Base-by-base conservation (phyloP, 768 basidiomycete species). In the Suillus subluteus region DNA sequence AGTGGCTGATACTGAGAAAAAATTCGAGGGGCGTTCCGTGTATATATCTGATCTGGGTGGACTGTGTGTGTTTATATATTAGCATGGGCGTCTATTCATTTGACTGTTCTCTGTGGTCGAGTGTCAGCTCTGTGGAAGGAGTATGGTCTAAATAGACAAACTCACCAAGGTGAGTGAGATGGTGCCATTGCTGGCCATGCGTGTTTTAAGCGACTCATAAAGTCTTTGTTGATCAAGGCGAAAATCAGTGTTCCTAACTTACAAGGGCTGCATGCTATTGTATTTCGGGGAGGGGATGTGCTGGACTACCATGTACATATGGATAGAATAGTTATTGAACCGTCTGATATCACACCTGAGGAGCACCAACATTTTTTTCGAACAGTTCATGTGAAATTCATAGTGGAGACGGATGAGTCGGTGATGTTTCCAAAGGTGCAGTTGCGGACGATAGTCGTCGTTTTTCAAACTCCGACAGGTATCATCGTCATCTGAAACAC, bases 21-120 rank as follows among this genome's bases (percentile, higher is more conserved):
- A 99, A 98, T 5, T 98, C 93, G 55, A 99, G 86, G 23, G 97
- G 96, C 91, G 97, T 98, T 67, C 97, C 96, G 79, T 99, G 97
- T 58, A 99, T 90, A 79, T 98, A 98, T 41, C 97, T 96, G 71
- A 90, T 88, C 50, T 81, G 88, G n/a, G 96, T 96, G 16, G 91
- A 88, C 65, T 90, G 87, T 12, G 84, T 9, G 96, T 98, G 78
- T 99, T 98, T 12, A 23, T 81, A 99, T 95, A 75, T 99, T 96
- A 32, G 95, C 91, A 73, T 98, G 97, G 4, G 97, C 97, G 75
- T 99, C 97, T 66, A 99, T 83, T 97, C 98, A 99, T 68, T 99
- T 81, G 41, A 99, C 89, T 92, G 84, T 61, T 82, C 82, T 65
- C 92, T 94, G 58, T 35, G 62, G 43, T n/a, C 32, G 46, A 62